phyloP scores from a whole-genome alignment of 2,329 filamentous ascomycete species.

The Ascochyta pisi region DNA sequence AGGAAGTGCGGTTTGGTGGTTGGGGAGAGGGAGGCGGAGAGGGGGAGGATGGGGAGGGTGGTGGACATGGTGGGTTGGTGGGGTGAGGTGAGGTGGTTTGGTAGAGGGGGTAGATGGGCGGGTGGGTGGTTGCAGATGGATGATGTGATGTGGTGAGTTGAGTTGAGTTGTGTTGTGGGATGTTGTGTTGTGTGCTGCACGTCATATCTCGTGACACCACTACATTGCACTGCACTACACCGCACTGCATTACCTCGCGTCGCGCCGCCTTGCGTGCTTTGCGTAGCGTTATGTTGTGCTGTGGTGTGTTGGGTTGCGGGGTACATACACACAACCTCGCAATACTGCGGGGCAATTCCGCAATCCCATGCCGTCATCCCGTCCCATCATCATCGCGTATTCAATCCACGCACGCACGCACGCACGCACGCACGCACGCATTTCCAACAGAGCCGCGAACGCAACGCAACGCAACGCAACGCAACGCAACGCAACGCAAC shows the following conservation, averaged over 20 bases:
- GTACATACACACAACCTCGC: neutral
- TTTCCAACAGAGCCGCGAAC: neutral
- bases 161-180: too few relatives aligned
- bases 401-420: too few relatives aligned
- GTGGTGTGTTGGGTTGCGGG: neutral
- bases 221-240: neutral
- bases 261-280: too few relatives aligned
- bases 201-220: too few relatives aligned
- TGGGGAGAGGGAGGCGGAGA: slow-evolving; percentile 69
- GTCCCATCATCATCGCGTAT: neutral
- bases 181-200: too few relatives aligned
- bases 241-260: neutral
- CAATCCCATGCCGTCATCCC: neutral
- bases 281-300: too few relatives aligned
- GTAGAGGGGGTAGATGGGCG: too few relatives aligned
- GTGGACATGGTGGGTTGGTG: slow-evolving; percentile 41
- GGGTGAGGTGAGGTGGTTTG: neutral
- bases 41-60: slow-evolving; percentile 77
- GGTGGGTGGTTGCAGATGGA: too few relatives aligned
- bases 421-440: too few relatives aligned
- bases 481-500: too few relatives aligned
- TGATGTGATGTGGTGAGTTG: too few relatives aligned
- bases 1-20: slow-evolving; percentile 79
- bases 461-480: too few relatives aligned
- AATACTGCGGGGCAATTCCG: slow-evolving; percentile 9